A percentile compares a stretch with the other conserved stretches of the same genome.
Conservation (phyloP, 2,329 filamentous ascomycete species). For the Tolypocladium tropicale region DNA sequence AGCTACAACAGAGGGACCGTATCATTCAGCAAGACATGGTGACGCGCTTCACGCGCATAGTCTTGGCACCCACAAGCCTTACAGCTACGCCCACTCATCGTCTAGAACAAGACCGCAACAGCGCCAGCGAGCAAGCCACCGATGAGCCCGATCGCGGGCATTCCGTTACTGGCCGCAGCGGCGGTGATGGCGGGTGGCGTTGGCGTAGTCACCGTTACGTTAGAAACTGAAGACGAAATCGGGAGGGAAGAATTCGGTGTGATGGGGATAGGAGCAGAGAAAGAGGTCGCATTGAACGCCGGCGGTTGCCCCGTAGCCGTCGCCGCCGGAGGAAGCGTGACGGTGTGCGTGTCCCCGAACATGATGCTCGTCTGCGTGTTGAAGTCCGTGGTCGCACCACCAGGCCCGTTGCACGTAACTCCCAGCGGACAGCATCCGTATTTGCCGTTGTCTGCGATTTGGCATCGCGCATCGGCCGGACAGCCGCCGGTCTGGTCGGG, state of each 20-base stretch:
- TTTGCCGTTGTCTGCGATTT: constrained; percentile 13
- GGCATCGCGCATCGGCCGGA: constrained; percentile 11
- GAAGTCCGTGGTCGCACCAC: constrained; percentile 11
- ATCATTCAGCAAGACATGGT: too few relatives aligned
- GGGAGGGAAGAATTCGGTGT: neutral
- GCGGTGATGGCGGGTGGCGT: constrained; percentile 4
- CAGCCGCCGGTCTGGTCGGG: constrained; percentile 17
- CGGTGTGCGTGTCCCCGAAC: constrained; percentile 4
- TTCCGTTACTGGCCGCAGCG: constrained; percentile 6
- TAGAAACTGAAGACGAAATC: neutral
- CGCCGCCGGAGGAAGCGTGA: neutral
- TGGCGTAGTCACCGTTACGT: neutral
- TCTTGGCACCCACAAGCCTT: too few relatives aligned
- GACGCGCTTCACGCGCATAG: too few relatives aligned
- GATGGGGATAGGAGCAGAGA: neutral
- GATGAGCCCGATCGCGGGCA: constrained; percentile 6
- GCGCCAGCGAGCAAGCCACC: constrained; percentile 12
- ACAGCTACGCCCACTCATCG: too few relatives aligned
- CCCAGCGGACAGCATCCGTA: constrained; percentile 20
- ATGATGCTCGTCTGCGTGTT: constrained; percentile 1
- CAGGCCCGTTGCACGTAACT: constrained; percentile 12
- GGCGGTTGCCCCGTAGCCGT: neutral
- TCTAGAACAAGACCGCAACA: constrained; percentile 9
- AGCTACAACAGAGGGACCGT: too few relatives aligned
- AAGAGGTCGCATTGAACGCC: neutral